phyloP scores from a whole-genome alignment of 116 monocot genomes.

The Posidonia oceanica region DNA sequence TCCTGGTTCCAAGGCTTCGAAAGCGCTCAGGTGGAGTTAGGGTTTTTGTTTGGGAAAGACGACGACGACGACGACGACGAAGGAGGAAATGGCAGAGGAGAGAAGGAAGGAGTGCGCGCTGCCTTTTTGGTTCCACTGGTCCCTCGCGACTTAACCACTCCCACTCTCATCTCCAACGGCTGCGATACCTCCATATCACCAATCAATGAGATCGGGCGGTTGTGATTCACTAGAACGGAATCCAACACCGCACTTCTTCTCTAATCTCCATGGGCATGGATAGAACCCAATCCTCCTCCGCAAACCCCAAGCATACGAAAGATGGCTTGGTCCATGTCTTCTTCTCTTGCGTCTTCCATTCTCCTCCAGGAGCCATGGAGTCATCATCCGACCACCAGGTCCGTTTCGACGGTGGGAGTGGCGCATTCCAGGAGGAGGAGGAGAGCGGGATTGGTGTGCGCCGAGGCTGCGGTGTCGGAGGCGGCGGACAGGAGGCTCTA shows the following conservation, averaged over 20 bases:
- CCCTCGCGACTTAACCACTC: neutral
- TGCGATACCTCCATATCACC: no score
- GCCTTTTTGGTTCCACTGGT: neutral
- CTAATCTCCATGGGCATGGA: no score
- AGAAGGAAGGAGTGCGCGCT: neutral
- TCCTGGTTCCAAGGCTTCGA: neutral
- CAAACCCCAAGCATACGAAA: no score
- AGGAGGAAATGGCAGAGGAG: neutral
- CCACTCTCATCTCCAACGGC: no score
- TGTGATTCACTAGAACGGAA: no score
- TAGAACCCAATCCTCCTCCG: no score
- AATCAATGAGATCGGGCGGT: no score
- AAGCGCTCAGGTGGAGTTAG: neutral
- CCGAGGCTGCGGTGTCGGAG: constrained; percentile 18
- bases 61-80: neutral
- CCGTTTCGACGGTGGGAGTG: neutral
- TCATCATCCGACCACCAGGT: neutral
- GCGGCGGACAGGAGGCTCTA: constrained; percentile 64
- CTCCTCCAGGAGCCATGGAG: constrained; percentile 14
- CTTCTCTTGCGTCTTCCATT: constrained; percentile 9
- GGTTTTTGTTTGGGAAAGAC: neutral
- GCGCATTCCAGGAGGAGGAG: neutral
- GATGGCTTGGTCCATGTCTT: no score
- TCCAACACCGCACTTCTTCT: no score
- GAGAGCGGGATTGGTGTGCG: constrained; percentile 9